phyloP scores from a whole-genome alignment of 2,329 filamentous ascomycete species.

The Aureobasidium pullulans region DNA sequence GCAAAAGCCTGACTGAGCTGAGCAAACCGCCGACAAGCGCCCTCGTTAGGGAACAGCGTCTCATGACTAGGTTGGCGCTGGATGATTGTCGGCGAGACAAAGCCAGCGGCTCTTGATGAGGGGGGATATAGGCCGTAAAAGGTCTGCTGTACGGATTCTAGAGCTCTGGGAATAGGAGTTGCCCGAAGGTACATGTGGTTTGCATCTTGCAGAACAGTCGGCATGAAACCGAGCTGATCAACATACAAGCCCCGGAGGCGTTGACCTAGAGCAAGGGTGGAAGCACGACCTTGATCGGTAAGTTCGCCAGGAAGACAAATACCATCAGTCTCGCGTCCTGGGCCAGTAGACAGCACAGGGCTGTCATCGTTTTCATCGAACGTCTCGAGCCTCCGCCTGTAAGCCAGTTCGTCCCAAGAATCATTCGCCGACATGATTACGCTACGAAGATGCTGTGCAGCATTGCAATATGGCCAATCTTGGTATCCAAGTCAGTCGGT shows the following conservation, averaged over 20 bases:
- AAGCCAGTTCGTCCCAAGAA: conserved; percentile 53
- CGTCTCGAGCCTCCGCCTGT: conserved; percentile 70
- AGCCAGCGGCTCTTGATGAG: conserved; percentile 33
- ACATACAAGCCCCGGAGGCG: conserved; percentile 44
- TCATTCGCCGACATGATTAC: conserved; percentile 50
- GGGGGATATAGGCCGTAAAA: conserved; percentile 44
- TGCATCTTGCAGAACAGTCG: conserved; percentile 33
- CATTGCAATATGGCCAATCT: conserved; percentile 87
- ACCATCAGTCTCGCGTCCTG: conserved; percentile 62
- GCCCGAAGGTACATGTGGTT: conserved; percentile 40
- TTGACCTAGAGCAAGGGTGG: conserved; percentile 41
- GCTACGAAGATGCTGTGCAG: conserved; percentile 62
- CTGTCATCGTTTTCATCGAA: conserved; percentile 52
- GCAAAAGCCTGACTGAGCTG: conserved; percentile 42
- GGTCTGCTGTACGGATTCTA: conserved; percentile 45
- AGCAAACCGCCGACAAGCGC: conserved; percentile 40
- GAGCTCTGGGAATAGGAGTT: conserved; percentile 43
- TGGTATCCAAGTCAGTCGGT: neutral
- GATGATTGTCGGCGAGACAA: conserved; percentile 38
- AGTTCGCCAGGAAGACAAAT: conserved; percentile 57
- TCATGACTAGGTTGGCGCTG: conserved; percentile 40
- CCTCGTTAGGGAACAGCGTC: conserved; percentile 45
- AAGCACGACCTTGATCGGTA: conserved; percentile 43
- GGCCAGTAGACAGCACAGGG: conserved; percentile 61
- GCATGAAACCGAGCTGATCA: conserved; percentile 43